Evolutionary conservation across 257 asterid genomes (phyloP).

Genomic region (Solanum infundibuliforme): DNA sequence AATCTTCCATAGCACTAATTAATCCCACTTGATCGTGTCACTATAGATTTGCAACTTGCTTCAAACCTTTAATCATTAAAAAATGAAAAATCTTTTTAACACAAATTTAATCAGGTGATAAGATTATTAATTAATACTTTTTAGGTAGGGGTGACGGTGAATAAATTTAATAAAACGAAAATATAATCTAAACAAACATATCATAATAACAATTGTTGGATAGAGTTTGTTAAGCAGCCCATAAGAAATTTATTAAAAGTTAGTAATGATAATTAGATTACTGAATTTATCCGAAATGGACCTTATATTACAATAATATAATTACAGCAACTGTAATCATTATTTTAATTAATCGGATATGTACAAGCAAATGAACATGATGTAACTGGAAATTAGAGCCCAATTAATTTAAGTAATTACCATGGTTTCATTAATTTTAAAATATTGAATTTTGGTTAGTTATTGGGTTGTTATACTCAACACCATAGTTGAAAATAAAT

Average conservation of each 20-base stretch:
- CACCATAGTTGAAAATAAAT: neutral
- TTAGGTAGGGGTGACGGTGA: neutral
- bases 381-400: neutral
- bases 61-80: neutral
- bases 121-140: neutral
- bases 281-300: neutral
- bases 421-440: neutral
- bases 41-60: neutral
- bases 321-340: neutral
- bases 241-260: neutral
- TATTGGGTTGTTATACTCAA: neutral
- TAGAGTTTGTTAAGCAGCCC: neutral
- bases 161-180: neutral
- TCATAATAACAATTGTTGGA: neutral
- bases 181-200: neutral
- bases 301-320: neutral
- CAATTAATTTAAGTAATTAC: neutral
- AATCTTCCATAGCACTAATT: neutral
- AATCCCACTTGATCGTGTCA: neutral
- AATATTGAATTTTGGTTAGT: neutral
- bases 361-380: neutral
- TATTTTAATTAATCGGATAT: neutral
- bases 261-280: neutral
- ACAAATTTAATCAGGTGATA: neutral
- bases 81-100: neutral